Evolutionary conservation across 2,329 filamentous ascomycete genomes (phyloP).

Genomic region (Xylariomycetidae sp.): DNA sequence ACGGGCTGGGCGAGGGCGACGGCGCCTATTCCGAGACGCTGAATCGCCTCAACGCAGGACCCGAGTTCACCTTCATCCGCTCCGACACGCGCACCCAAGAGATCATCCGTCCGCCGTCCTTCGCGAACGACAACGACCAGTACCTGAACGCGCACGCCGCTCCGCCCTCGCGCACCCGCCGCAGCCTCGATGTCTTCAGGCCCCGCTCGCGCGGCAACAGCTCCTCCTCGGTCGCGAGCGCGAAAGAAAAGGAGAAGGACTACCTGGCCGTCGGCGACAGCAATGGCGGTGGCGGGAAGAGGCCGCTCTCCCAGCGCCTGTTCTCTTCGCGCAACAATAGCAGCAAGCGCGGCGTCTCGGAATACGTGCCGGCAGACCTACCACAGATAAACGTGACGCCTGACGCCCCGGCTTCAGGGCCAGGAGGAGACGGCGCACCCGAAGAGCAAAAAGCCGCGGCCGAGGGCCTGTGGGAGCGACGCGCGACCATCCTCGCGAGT

Average conservation of each 20-base stretch:
- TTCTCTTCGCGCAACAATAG: slow-evolving; percentile 50
- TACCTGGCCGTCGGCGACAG: too few relatives aligned
- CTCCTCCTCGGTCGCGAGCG: slow-evolving; percentile 32
- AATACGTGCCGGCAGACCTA: slow-evolving; percentile 72
- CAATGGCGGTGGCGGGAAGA: slow-evolving; percentile 25
- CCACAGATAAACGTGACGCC: slow-evolving; percentile 59
- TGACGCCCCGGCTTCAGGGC: slow-evolving; percentile 15
- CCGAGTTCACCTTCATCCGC: slow-evolving; percentile 77
- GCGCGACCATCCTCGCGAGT: slow-evolving; percentile 81
- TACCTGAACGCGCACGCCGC: slow-evolving; percentile 23
- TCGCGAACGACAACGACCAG: slow-evolving; percentile 17
- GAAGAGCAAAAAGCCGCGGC: slow-evolving; percentile 25
- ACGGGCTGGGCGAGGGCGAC: slow-evolving; percentile 33
- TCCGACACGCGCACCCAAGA: slow-evolving; percentile 79
- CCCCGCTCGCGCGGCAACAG: slow-evolving; percentile 45
- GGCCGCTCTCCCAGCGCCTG: slow-evolving; percentile 58
- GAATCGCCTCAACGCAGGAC: slow-evolving; percentile 33
- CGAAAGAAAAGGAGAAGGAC: too few relatives aligned
- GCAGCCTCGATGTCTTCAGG: slow-evolving; percentile 40
- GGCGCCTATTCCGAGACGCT: slow-evolving; percentile 32
- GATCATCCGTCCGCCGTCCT: slow-evolving; percentile 61
- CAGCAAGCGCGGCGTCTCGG: slow-evolving; percentile 17
- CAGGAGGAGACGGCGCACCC: not conserved
- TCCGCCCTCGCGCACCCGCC: slow-evolving; percentile 27
- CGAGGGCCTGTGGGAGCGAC: slow-evolving; percentile 84